Evolutionary conservation across 1,284 basidiomycete genomes (phyloP), one percentile per base, ranked within the genome.

Genomic region (Wolfiporia cocos): DNA sequence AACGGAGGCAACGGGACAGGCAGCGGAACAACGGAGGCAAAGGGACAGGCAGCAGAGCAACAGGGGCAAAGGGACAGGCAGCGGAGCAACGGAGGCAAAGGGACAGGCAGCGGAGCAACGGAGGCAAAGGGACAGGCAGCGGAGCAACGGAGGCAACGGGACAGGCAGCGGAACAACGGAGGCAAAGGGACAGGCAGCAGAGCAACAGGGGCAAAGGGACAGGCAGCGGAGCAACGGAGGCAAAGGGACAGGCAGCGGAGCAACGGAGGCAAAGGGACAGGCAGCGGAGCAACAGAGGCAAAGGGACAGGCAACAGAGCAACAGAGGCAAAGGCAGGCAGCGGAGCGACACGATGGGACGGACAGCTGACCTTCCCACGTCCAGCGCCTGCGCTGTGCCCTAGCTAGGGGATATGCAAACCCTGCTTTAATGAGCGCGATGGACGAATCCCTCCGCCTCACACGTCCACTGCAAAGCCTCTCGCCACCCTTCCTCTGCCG

Each of bases 1-100:
- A 1, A 74, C 75, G 83, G 52, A 58, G 63, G 0, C 81, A 86
- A 55, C 57, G 82, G 50, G 83, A 77, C 52, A 78, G 78, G 17
- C 60, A 83, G 2, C 71, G 74, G n/a, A n/a, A n/a, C n/a, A n/a
- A n/a, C n/a, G n/a, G n/a, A n/a, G 9, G 53, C 66, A 31, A 85
- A 80, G 56, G 62, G 84, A 15, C 71, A 78, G n/a, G 53, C 65
- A 37, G 65, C 73, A 5, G 84, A 86, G 49, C 70, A 79, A 47
- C 80, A 83, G 44, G 70, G 71, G 20, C 53, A 64, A 9, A 74
- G 77, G 46, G 58, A 76, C 5, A 56, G 67, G 3, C 59, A 66
- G 2, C 78, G 77, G 49, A 74, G 76, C 35, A 66, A 64, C 4
- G 80, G 79, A 34, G 57, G 65, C 0, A 61, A 56, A 1, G 76